Percentiles rank a stretch among this genome's conserved stretches.
Conservation (phyloP, 176 grass and related monocot species). For the Pontederia paniculata region DNA sequence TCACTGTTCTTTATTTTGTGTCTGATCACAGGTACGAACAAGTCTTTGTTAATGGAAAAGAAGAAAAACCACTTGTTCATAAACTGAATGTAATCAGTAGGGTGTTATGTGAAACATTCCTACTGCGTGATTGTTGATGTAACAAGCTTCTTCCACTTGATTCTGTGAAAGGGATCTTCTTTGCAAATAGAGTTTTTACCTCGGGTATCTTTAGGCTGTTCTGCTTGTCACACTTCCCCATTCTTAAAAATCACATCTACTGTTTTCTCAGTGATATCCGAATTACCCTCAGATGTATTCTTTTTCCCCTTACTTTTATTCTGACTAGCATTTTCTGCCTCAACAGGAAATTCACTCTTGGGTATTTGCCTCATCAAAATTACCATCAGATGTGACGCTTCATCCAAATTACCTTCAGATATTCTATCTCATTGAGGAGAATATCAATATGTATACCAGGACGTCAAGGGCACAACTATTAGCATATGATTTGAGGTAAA, state of each 20-base stretch:
- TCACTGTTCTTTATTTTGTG: too few species aligned
- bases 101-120: not conserved
- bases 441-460: too few species aligned
- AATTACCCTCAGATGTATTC: slow-evolving; percentile 19
- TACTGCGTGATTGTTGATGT: slow-evolving; percentile 50
- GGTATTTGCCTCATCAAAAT: too few species aligned
- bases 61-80: too few species aligned
- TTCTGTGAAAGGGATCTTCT: slow-evolving; percentile 33
- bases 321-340: slow-evolving; percentile 18
- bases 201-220: slow-evolving; percentile 14
- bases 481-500: too few species aligned
- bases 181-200: slow-evolving; percentile 21
- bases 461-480: too few species aligned
- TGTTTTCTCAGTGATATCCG: slow-evolving; percentile 22
- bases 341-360: not conserved
- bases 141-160: slow-evolving; percentile 91
- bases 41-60: too few species aligned
- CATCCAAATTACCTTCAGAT: too few species aligned
- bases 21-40: not conserved
- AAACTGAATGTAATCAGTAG: not conserved
- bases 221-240: slow-evolving; percentile 38
- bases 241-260: not conserved
- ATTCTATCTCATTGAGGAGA: too few species aligned
- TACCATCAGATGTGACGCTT: too few species aligned
- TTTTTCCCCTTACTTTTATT: slow-evolving; percentile 60